Evolutionary conservation across 2,329 filamentous ascomycete species (phyloP).

Genomic region (Elsinoe arachidis): DNA sequence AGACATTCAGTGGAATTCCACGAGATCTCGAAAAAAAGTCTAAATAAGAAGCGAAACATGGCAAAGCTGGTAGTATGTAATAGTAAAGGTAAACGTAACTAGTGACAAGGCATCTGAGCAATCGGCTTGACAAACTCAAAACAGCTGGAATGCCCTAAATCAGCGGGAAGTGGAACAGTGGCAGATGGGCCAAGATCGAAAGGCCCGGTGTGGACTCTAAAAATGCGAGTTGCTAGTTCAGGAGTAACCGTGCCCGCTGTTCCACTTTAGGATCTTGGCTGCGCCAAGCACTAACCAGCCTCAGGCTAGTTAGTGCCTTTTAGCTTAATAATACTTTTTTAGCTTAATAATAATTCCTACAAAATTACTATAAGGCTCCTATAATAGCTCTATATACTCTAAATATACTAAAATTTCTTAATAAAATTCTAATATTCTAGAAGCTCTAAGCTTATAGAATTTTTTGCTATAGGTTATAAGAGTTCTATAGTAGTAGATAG

Average conservation of each 20-base stretch:
- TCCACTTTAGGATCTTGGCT: too few relatives aligned
- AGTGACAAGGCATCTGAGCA: slow-evolving; percentile 9
- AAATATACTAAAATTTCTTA: too few relatives aligned
- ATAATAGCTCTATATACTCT: too few relatives aligned
- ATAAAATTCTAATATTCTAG: too few relatives aligned
- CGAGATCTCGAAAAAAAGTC: slow-evolving; percentile 3
- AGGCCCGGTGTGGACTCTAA: slow-evolving; percentile 8
- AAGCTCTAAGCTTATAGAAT: too few relatives aligned
- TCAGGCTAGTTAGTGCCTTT: too few relatives aligned
- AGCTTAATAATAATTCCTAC: too few relatives aligned
- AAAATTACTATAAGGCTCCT: too few relatives aligned
- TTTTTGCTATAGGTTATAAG: too few relatives aligned
- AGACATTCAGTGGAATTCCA: slow-evolving; percentile 7
- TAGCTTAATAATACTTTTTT: too few relatives aligned
- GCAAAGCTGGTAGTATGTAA: slow-evolving; percentile 12
- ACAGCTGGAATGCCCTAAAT: slow-evolving; percentile 5
- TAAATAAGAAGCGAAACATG: slow-evolving; percentile 10
- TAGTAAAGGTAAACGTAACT: slow-evolving; percentile 14
- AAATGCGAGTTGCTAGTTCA: slow-evolving; percentile 12
- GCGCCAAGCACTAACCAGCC: too few relatives aligned
- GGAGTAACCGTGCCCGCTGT: background rate
- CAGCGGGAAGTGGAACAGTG: slow-evolving; percentile 8
- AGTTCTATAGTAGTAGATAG: too few relatives aligned
- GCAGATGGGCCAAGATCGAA: background rate
- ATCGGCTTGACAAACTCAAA: slow-evolving; percentile 11